Evolutionary conservation across 306 rosid genomes (phyloP), one percentile per base, ranked within the genome.

Genomic region (Inga laurina): DNA sequence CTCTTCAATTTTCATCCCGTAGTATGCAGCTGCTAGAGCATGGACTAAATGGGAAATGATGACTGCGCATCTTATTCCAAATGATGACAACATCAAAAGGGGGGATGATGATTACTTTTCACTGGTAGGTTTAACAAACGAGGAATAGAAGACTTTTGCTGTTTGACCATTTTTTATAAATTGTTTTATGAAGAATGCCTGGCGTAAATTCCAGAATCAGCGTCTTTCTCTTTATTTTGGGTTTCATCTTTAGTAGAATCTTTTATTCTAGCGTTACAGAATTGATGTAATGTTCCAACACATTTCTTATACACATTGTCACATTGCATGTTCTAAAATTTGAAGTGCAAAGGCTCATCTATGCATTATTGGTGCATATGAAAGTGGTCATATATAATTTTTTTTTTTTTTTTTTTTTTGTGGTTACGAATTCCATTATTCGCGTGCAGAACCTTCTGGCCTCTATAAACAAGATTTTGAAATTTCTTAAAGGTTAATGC

Each of bases 21-120:
- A 95, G 99, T 87, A 89, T 88, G 98, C 96, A 76, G 98, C 99
- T 32, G 97, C 99, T 34, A 96, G 97, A 90, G 98, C 98, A 69
- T 96, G 99, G 99, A 96, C 99, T 87, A 96, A 90, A 83, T 96
- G 98, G 99, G 99, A 96, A 91, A 93, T 96, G 99, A 87, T 89
- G 94, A 93, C 96, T 52, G 94, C 97, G 46, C 98, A 92, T 90
- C 99, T 96, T 80, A 81, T 88, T 86, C 96, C 93, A 81, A 92
- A 92, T 85, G 95, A 90, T 71, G 99, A 96, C 51, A 88, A 85
- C 83, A 79, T 92, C 67, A 93, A 92, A 86, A 92, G 3, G 75
- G 98, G 98, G 62, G 98, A 96, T 7, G 97, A 96, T 70, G 98
- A 96, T 68, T 56, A 73, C 34, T 96, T 96, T 84, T 92, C 99